A percentile compares a stretch with the other conserved stretches of the same genome.
Conservation (phyloP, 345 rosid genomes). For the Syzygium aqueum region DNA sequence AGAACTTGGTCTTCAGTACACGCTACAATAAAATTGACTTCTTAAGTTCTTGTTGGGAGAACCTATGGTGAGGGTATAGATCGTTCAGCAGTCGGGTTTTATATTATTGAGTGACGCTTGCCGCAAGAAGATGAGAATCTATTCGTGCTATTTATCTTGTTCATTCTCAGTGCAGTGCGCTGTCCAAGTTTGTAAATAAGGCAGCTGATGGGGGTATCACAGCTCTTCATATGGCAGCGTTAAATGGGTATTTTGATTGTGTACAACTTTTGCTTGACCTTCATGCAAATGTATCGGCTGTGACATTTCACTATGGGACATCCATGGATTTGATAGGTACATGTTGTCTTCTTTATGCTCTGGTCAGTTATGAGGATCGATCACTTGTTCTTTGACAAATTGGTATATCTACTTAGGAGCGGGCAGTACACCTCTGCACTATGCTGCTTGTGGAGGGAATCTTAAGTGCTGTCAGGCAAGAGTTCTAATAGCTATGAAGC, state of each 20-base stretch:
- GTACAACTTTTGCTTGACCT: slow-evolving; percentile 94
- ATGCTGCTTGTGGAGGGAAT: slow-evolving; percentile 97
- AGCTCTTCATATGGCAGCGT: slow-evolving; percentile 97
- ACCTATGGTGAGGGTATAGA: not conserved
- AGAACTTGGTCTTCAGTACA: not conserved
- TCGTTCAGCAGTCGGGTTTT: not conserved
- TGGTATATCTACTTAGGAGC: slow-evolving; percentile 49
- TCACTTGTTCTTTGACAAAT: not conserved
- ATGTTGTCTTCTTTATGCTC: not conserved
- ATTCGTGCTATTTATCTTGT: slow-evolving; percentile 5
- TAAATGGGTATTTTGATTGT: slow-evolving; percentile 93
- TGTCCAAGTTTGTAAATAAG: slow-evolving; percentile 88
- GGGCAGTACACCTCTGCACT: slow-evolving; percentile 96
- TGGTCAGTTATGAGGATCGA: not conserved
- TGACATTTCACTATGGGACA: slow-evolving; percentile 90
- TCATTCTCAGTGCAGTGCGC: slow-evolving; percentile 46
- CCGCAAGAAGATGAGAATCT: not conserved
- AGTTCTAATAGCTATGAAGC: not conserved
- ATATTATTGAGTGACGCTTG: not conserved
- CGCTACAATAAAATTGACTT: not conserved
- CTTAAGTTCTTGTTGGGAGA: not conserved
- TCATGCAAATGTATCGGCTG: slow-evolving; percentile 73
- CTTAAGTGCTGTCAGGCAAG: slow-evolving; percentile 93
- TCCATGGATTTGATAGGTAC: slow-evolving; percentile 98
- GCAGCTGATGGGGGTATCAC: slow-evolving; percentile 98